Conservation (phyloP, 108 stramenopile genomes). For the Aurantiochytrium sp. region DNA sequence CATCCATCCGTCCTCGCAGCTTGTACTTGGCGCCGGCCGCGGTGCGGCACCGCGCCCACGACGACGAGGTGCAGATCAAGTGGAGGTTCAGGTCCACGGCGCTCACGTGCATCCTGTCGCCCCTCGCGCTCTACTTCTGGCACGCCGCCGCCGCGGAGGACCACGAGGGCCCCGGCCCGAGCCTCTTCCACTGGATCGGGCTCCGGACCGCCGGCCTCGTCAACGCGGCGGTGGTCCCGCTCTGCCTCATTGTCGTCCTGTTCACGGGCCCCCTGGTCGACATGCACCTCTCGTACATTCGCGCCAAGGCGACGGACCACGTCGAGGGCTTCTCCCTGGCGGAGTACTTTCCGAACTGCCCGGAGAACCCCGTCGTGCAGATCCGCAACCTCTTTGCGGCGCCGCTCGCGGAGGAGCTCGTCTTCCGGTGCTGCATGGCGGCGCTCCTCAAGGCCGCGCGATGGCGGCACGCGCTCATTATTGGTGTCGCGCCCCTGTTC, state of each 20-base stretch:
- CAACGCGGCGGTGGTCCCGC: neutral
- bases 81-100: conserved; percentile 15
- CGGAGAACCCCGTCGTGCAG: neutral
- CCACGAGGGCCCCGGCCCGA: neutral
- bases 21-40: neutral
- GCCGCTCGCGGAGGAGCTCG: conserved; percentile 17
- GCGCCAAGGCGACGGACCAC: neutral
- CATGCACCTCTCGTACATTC: neutral
- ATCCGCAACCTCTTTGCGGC: neutral
- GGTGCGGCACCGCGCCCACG: neutral
- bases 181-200: neutral
- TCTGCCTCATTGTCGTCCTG: neutral
- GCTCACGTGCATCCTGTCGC: neutral
- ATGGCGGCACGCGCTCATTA: neutral
- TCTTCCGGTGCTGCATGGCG: neutral
- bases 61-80: conserved; percentile 17
- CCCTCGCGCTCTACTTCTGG: neutral
- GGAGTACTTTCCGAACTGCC: neutral
- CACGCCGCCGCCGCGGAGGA: neutral
- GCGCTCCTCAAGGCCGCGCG: neutral
- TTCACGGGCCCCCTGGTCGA: neutral
- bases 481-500: neutral
- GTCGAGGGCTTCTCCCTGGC: neutral
- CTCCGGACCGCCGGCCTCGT: neutral
- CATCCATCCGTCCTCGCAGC: no score